A percentile compares a stretch with the other conserved stretches of the same genome.
Conservation (phyloP, 2,329 filamentous ascomycete species). For the Daldinia sp. region DNA sequence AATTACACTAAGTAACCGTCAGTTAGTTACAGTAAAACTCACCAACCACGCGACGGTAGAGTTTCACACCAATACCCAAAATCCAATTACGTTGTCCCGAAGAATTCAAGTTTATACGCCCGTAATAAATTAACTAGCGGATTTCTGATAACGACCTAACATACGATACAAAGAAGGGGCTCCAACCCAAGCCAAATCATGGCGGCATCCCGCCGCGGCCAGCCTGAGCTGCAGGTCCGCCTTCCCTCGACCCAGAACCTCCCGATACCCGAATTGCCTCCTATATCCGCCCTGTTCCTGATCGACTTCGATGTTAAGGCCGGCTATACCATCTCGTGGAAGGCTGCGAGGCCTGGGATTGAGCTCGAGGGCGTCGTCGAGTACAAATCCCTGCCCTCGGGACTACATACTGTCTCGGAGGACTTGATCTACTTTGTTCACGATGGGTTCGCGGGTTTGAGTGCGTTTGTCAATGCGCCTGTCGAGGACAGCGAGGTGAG, state of each 20-base stretch:
- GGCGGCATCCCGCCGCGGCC: conserved; percentile 52
- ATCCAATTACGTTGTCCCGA: conserved; percentile 21
- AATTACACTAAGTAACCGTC: neutral
- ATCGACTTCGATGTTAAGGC: conserved; percentile 94
- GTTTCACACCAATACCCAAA: conserved; percentile 15
- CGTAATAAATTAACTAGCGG: neutral
- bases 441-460: conserved; percentile 84
- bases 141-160: conserved; percentile 3
- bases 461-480: conserved; percentile 88
- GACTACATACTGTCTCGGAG: conserved; percentile 86
- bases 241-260: conserved; percentile 48
- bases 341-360: conserved; percentile 76
- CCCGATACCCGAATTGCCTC: conserved; percentile 63
- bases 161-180: conserved; percentile 1
- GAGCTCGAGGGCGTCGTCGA: conserved; percentile 89
- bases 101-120: conserved; percentile 10
- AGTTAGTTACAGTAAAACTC: neutral
- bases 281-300: conserved; percentile 83
- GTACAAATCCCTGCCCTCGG: conserved; percentile 95
- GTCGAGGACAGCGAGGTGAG: conserved; percentile 81
- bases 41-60: conserved; percentile 26
- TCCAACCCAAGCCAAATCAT: conserved; percentile 40
- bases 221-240: conserved; percentile 52
- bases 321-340: conserved; percentile 92
- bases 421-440: conserved; percentile 97